Percentiles rank a stretch among this genome's conserved stretches.
Evolutionary conservation across 441 rosid genomes (phyloP).

Genomic region (Hypseocharis bilobata): DNA sequence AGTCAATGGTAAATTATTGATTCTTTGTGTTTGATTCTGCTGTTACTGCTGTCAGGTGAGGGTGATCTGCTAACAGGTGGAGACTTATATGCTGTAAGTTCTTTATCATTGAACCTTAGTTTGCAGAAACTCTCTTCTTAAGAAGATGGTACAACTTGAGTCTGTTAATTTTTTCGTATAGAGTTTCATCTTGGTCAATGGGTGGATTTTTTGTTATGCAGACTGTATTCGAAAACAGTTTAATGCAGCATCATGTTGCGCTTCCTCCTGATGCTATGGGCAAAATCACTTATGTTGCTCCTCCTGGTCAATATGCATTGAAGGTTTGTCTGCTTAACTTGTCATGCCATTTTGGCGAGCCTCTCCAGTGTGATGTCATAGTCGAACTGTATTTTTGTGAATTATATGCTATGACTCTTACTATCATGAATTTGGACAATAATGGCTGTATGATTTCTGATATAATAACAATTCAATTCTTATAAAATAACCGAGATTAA

Average conservation of each 20-base stretch:
- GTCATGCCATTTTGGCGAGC: neutral
- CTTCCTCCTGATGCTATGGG: conserved; percentile 99
- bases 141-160: neutral
- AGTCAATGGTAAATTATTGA: conserved; percentile 2
- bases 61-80: conserved; percentile 96
- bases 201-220: conserved; percentile 32
- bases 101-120: conserved; percentile 16
- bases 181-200: conserved; percentile 7
- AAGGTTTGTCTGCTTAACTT: conserved; percentile 42
- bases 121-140: neutral
- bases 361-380: neutral
- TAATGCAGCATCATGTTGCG: conserved; percentile 80
- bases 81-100: conserved; percentile 90
- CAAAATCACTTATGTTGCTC: conserved; percentile 76
- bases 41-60: conserved; percentile 49
- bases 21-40: conserved; percentile 2
- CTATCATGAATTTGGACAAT: neutral
- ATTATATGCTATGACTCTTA: neutral
- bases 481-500: neutral
- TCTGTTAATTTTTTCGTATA: neutral
- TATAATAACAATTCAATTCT: neutral
- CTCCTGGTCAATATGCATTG: conserved; percentile 94
- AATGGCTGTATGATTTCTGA: neutral
- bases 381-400: neutral
- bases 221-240: conserved; percentile 89